Base-by-base conservation (phyloP, 2,329 filamentous ascomycete species). In the Aschersonia sp. region DNA sequence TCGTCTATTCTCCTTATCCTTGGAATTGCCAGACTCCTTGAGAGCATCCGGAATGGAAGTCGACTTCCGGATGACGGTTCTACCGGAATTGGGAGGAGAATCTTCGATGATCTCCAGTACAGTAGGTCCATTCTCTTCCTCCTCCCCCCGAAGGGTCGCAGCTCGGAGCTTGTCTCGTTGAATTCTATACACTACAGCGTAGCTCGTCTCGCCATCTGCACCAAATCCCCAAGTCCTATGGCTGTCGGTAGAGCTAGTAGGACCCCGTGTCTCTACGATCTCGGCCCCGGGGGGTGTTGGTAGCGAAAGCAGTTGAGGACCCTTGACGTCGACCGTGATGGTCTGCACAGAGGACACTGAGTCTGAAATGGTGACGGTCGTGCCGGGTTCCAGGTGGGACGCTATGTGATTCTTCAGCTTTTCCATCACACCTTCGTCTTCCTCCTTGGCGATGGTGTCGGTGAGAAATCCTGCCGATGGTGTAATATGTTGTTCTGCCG, bases 291-390 rank as follows among this genome's bases (percentile, higher is more conserved):
- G 73, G 0, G 78, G 73, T 2, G 76, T 73, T 1, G 72, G 65
- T 2, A 82, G 61, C 1, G 72, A 66, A 3, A 74, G 66, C 4
- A 71, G 65, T 28, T 70, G 65, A 4, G 71, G 65, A 1, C 77
- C 76, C 10, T 71, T 71, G 40, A 84, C 72, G 47, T 83, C 77
- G 3, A 83, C 77, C 0, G 79, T 81, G 54, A 83, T 78, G 10
- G 70, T 82, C 52, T 81, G 80, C 5, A 73, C 77, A 1, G 75
- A 80, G 1, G 71, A 72, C 0, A 77, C 76, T 3, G 74, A 72
- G 5, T 77, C 80, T 1, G 72, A 75, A 40, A 82, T 76, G 6
- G 75, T 75, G 5, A 82, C 72, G n/a, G 71, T 71, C 0, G 78
- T 73, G 43, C 76, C 72, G 0, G 71, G 60, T 1, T 77, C 71